Evolutionary conservation across 2,329 filamentous ascomycete species (phyloP), one percentile per base, ranked within the genome.

Genomic region (Penicillium decumbens): DNA sequence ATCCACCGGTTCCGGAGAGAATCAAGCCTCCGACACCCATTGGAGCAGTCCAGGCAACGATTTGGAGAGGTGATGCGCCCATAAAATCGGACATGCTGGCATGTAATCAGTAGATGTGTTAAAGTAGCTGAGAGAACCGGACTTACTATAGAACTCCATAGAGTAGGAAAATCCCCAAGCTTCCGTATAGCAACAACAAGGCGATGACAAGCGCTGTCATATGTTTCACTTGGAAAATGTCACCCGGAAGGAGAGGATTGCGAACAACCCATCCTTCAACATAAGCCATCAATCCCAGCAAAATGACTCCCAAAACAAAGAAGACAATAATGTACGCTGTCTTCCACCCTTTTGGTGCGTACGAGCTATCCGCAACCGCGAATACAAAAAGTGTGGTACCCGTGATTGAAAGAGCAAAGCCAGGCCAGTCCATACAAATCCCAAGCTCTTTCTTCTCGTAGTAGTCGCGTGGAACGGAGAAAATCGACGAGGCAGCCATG

Each of bases 321-420:
- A 82, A 81, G 8, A 83, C 72, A 35, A 80, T 80, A 32, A 92
- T 83, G 56, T 89, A 89, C 1, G 85, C 84, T 0, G 84, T 88
- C n/a, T 68, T 73, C 87, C 88, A 92, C 1, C 84, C 81, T 2
- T 82, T 65, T 0, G 83, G 79, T 0, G 85, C 85, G 64, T 88
- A 82, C 0, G 83, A 80, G 6, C 83, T 84, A 41, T 89, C 84
- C 0, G 87, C 90, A 44, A 93, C 79, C 0, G 87, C 85, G 59
- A 84, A 92, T 0, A 89, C 84, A 55, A 89, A 75, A 24, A 93
- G 75, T 1, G 87, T 75, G 10, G 90, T 67, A 0, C 84, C 87
- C 0, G 78, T 76, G 0, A 88, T 76, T 13, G 85, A 83, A 12
- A 84, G 78, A 2, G 67, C 62, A 1, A 79, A 70, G 0, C 87